Conservation (phyloP, 495 filamentous ascomycete species). For the Jackrogersella minutella region DNA sequence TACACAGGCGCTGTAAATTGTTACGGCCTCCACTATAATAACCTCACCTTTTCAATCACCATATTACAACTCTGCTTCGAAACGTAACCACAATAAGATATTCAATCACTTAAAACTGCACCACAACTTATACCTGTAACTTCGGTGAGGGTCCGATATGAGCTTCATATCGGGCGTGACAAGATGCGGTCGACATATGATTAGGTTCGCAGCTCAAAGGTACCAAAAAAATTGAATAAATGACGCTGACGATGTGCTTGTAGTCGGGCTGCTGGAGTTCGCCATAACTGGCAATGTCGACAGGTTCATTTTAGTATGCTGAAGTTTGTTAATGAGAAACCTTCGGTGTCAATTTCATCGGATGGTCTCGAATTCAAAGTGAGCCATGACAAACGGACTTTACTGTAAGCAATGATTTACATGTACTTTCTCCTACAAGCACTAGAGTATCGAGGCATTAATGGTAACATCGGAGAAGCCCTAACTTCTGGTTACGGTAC, state of each 20-base stretch:
- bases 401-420: conserved; percentile 38
- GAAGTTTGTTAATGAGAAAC: conserved; percentile 18
- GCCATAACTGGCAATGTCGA: neutral
- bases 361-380: conserved; percentile 13
- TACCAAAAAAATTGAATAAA: neutral
- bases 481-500: conserved; percentile 54
- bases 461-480: conserved; percentile 34
- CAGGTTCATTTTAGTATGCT: conserved; percentile 15
- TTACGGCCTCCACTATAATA: conserved; percentile 5
- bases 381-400: conserved; percentile 12
- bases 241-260: neutral
- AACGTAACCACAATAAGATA: neutral
- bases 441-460: neutral
- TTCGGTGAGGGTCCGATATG: conserved; percentile 5
- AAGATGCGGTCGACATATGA: conserved; percentile 12
- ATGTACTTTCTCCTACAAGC: neutral
- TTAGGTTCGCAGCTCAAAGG: conserved; percentile 12
- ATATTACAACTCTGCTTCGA: neutral
- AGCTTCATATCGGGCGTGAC: conserved; percentile 8
- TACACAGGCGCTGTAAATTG: too few species aligned
- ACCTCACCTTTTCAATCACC: too few species aligned
- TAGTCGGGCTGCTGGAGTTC: conserved; percentile 13
- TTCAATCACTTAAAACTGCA: neutral
- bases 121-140: neutral
- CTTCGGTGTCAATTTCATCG: conserved; percentile 26